phyloP scores from a whole-genome alignment of 257 asterid genomes.

The Solanum pinnatisectum region DNA sequence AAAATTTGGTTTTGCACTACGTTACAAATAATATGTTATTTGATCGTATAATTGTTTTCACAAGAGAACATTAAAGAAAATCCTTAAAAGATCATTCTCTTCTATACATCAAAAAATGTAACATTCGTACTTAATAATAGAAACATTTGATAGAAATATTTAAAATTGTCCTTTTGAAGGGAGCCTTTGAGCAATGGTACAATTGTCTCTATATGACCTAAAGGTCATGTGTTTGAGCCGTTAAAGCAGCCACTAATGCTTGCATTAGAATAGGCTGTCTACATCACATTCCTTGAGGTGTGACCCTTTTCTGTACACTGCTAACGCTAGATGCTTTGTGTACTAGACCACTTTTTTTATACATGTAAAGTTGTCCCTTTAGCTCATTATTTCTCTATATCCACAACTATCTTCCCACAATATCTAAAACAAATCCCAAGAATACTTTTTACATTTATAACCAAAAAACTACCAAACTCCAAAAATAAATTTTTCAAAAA shows the following conservation, averaged over 20 bases:
- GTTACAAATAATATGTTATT: background rate
- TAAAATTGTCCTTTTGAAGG: background rate
- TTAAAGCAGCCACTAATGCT: too few species aligned
- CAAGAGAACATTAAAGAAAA: background rate
- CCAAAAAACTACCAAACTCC: background rate
- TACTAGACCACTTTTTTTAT: background rate
- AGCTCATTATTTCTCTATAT: background rate
- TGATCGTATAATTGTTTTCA: background rate
- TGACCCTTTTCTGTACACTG: too few species aligned
- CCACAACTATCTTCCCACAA: too few species aligned
- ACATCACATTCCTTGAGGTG: too few species aligned
- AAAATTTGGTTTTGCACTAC: accelerated
- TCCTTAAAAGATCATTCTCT: background rate
- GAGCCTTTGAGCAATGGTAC: too few species aligned
- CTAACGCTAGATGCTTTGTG: too few species aligned
- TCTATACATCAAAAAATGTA: background rate
- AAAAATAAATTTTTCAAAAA: background rate
- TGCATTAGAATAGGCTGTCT: too few species aligned
- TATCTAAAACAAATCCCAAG: background rate
- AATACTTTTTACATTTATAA: background rate
- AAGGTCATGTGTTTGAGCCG: too few species aligned
- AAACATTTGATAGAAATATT: background rate
- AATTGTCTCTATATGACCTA: too few species aligned
- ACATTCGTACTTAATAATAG: background rate
- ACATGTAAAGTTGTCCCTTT: background rate